A percentile compares a stretch with the other conserved stretches of the same genome.
Conservation (phyloP, 768 basidiomycete genomes). For the Lentinula raphanica region DNA sequence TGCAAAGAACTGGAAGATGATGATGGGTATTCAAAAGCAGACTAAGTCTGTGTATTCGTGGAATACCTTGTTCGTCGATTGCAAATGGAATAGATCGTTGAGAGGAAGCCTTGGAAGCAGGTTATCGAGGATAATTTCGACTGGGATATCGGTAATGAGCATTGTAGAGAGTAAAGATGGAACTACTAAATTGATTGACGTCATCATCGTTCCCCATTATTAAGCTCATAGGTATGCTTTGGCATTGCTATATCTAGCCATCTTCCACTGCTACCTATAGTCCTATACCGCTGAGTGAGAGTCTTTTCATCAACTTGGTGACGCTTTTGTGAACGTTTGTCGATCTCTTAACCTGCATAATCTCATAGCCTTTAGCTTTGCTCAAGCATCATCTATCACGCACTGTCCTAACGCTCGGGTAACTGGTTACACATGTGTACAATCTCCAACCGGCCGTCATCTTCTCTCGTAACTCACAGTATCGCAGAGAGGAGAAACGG, state of each 20-base stretch:
- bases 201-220: background rate
- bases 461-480: too few species aligned
- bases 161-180: constrained; percentile 21
- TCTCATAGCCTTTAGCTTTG: too few species aligned
- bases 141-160: constrained; percentile 52
- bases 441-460: too few species aligned
- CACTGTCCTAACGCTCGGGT: too few species aligned
- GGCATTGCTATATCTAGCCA: background rate
- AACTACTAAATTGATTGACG: background rate
- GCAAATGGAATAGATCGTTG: constrained; percentile 52
- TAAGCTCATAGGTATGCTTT: background rate
- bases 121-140: constrained; percentile 76
- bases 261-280: too few species aligned
- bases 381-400: too few species aligned
- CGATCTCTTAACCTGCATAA: background rate
- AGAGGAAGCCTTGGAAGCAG: constrained; percentile 54
- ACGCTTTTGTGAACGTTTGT: background rate
- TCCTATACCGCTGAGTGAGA: too few species aligned
- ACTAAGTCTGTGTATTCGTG: too few species aligned
- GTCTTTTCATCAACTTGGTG: too few species aligned
- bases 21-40: background rate
- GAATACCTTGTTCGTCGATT: constrained; percentile 50
- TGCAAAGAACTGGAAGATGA: constrained; percentile 43
- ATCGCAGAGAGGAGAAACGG: too few species aligned
- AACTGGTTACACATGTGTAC: too few species aligned